Percentiles rank a stretch among this genome's conserved stretches.
These are phyloP conservation scores for Sideroxylon spinosum DNA, from an alignment of 179 eudicot genomes.

Conservation along the genomic window DNA sequence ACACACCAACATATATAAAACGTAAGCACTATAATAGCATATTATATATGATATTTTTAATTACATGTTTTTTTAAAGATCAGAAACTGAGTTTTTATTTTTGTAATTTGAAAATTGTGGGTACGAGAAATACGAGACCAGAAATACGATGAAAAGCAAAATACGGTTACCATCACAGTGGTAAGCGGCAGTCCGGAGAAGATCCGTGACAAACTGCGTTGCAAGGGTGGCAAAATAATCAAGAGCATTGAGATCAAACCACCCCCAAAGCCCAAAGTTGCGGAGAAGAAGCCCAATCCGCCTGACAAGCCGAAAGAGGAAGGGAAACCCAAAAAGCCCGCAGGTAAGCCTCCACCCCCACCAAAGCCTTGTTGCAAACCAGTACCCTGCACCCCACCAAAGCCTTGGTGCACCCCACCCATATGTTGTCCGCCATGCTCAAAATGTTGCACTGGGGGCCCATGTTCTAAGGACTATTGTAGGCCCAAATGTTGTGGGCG, in stretches of 20 bases:
- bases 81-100: neutral
- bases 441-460: no score
- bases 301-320: neutral
- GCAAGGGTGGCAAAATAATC: slow-evolving; percentile 45
- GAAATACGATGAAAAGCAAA: slow-evolving; percentile 44
- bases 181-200: slow-evolving; percentile 45
- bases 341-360: neutral
- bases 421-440: neutral
- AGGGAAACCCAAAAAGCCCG: neutral
- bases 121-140: slow-evolving; percentile 49
- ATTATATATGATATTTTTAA: no score
- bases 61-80: no score
- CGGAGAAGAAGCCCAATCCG: slow-evolving; percentile 10
- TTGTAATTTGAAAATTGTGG: neutral
- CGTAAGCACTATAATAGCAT: no score
- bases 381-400: no score
- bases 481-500: no score
- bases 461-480: neutral
- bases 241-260: slow-evolving; percentile 38
- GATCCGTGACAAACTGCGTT: slow-evolving; percentile 38
- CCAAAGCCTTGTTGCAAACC: neutral
- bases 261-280: slow-evolving; percentile 23
- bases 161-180: slow-evolving; percentile 52
- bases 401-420: slow-evolving; percentile 13
- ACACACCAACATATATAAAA: no score